phyloP scores from a whole-genome alignment of 106 monocot genomes.

The Phalaenopsis aphrodite region DNA sequence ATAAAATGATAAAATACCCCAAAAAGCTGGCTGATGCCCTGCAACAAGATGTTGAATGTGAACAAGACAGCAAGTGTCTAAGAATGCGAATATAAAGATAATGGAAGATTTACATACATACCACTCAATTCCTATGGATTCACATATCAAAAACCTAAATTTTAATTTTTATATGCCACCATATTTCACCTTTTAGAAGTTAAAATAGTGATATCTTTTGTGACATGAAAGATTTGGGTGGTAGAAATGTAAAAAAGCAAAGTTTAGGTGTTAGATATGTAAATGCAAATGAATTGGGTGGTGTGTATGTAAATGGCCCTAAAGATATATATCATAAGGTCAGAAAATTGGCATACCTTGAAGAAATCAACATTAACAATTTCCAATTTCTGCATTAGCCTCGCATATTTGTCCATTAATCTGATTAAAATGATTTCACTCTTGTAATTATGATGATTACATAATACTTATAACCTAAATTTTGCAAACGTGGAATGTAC shows the following conservation, averaged over 20 bases:
- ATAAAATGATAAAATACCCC: slow-evolving; percentile 80
- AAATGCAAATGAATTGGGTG: too few relatives aligned
- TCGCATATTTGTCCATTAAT: slow-evolving; percentile 99
- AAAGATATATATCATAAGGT: slow-evolving; percentile 1
- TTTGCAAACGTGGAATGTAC: slow-evolving; percentile 22
- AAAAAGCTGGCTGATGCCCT: slow-evolving; percentile 93
- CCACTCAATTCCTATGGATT: too few relatives aligned
- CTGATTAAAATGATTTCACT: slow-evolving; percentile 32
- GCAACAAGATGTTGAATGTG: slow-evolving; percentile 23
- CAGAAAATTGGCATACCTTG: slow-evolving; percentile 43
- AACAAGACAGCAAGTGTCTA: slow-evolving; percentile 13
- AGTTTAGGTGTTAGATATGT: too few relatives aligned
- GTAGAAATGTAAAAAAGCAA: too few relatives aligned
- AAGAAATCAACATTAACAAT: slow-evolving; percentile 87
- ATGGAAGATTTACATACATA: too few relatives aligned
- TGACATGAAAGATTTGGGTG: too few relatives aligned
- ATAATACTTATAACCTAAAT: background rate
- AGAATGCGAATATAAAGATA: background rate
- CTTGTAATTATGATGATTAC: background rate
- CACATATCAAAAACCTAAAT: too few relatives aligned
- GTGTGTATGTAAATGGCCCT: too few relatives aligned
- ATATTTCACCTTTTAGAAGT: too few relatives aligned
- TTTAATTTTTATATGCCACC: too few relatives aligned
- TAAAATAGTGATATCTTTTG: too few relatives aligned
- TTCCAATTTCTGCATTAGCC: slow-evolving; percentile 97